phyloP scores from a whole-genome alignment of 1,139 yeast species.

The Eremothecium gossypii region DNA sequence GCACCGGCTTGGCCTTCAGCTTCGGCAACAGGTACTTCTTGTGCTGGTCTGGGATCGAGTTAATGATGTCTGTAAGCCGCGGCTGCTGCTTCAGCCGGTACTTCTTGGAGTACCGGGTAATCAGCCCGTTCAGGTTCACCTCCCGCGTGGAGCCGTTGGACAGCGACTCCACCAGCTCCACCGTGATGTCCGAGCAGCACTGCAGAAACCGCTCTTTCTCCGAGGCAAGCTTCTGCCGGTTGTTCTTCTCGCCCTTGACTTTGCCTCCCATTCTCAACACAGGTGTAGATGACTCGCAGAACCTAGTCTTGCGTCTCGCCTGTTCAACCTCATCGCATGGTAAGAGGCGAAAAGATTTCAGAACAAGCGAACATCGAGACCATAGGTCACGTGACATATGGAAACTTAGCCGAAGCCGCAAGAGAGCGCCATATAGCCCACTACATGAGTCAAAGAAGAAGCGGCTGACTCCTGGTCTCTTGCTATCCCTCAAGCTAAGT shows the following conservation, averaged over 20 bases:
- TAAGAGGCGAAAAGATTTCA: no score
- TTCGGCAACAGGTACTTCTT: constrained; percentile 87
- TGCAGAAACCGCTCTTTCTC: constrained; percentile 90
- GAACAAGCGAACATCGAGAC: no score
- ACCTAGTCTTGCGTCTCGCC: no score
- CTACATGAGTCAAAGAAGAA: no score
- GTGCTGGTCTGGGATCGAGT: constrained; percentile 93
- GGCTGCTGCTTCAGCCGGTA: constrained; percentile 91
- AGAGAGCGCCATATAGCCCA: no score
- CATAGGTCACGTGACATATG: no score
- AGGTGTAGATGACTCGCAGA: no score
- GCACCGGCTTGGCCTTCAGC: constrained; percentile 92
- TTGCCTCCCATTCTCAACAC: constrained; percentile 26
- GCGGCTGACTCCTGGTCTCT: no score
- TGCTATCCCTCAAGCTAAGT: no score
- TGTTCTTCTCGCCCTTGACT: constrained; percentile 31
- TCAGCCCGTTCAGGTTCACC: constrained; percentile 82
- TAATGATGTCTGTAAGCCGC: constrained; percentile 84
- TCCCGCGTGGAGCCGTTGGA: constrained; percentile 52
- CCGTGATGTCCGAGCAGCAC: constrained; percentile 87
- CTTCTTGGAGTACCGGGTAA: constrained; percentile 77
- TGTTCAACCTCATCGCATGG: no score
- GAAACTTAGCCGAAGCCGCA: no score
- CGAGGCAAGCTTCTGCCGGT: constrained; percentile 57
- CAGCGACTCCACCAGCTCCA: constrained; percentile 75